Evolutionary conservation across 495 filamentous ascomycete species (phyloP), one percentile per base, ranked within the genome.

Genomic region (Aspergillus incahuasiensis): DNA sequence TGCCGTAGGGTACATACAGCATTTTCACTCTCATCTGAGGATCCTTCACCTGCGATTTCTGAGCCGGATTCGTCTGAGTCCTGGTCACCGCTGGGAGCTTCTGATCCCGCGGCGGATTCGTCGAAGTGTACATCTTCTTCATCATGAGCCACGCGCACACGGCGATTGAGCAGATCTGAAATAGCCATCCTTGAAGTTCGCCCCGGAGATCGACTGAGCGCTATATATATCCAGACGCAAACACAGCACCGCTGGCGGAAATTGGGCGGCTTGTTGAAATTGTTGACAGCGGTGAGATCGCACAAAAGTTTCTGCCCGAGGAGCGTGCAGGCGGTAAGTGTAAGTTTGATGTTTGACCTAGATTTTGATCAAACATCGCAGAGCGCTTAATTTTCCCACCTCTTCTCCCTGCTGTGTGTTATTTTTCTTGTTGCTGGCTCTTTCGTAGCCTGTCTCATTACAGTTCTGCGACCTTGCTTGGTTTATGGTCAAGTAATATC

Each of bases 141-240:
- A 50, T 81, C 83, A 32, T 75, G 76, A 30, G 78, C 71, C 0
- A 82, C 80, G 39, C 78, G 78, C 32, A 88, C 80, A 41, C 85
- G 76, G 54, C 84, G 75, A 60, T 86, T 79, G 8, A 89, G 66
- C 24, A 68, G 71, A 53, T 74, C 71, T n/a, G 69, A 63, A 53
- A 78, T 73, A 21, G 69, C 69, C 79, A 81, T 81, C 16, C 16
- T 52, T 19, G 16, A 19, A 13, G 30, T 20, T 21, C 21, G 8
- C 34, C 3, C 6, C 15, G 5, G 15, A 34, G 12, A 32, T 32
- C 15, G 39, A 19, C 39, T 8, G 16, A n/a, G 3, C 28, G 34
- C 19, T 24, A 28, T 28, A 28, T 21, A 21, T 39, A 35, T 15
- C 5, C 20, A 39, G 13, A 35, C 2, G 32, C 5, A 35, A 35